Conservation (phyloP, 129 eudicot genomes). For the Mikania micrantha region DNA sequence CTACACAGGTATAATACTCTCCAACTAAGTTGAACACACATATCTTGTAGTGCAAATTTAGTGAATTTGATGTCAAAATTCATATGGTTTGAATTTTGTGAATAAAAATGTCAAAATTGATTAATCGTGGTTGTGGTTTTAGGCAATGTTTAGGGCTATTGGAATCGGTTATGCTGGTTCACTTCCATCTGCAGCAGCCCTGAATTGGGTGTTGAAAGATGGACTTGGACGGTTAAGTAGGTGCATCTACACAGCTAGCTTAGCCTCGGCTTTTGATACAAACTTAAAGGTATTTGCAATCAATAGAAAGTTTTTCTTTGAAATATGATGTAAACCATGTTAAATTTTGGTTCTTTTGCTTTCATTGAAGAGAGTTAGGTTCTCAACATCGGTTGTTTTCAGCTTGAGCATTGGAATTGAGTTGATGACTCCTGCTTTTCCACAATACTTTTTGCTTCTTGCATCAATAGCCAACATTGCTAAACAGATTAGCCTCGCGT, state of each 20-base stretch:
- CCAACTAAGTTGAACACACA: not conserved
- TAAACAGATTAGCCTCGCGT: conserved; percentile 91
- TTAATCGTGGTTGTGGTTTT: not conserved
- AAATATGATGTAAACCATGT: not conserved
- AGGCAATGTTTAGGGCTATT: conserved; percentile 99
- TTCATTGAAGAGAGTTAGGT: conserved; percentile 81
- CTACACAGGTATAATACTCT: conserved; percentile 69
- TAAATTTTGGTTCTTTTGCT: conserved; percentile 7
- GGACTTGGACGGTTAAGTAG: conserved; percentile 91
- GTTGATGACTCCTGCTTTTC: conserved; percentile 91
- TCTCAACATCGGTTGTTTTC: conserved; percentile 82
- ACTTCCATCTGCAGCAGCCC: conserved; percentile 93
- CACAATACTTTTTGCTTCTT: conserved; percentile 79
- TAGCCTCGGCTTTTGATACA: conserved; percentile 91
- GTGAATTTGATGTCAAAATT: not conserved
- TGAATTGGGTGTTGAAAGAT: conserved; percentile 95
- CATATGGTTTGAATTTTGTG: not conserved
- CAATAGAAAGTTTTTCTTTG: not conserved
- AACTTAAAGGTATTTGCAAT: conserved; percentile 67
- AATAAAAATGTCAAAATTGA: not conserved
- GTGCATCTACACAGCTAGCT: conserved; percentile 87
- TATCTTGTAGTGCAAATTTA: not conserved
- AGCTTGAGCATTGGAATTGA: conserved; percentile 96
- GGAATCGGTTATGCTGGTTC: conserved; percentile 83
- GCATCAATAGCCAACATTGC: conserved; percentile 90